Percentiles rank a stretch among this genome's conserved stretches.
Evolutionary conservation across 352 stramenopile species (phyloP).

Genomic region (Phytophthora megakarya): DNA sequence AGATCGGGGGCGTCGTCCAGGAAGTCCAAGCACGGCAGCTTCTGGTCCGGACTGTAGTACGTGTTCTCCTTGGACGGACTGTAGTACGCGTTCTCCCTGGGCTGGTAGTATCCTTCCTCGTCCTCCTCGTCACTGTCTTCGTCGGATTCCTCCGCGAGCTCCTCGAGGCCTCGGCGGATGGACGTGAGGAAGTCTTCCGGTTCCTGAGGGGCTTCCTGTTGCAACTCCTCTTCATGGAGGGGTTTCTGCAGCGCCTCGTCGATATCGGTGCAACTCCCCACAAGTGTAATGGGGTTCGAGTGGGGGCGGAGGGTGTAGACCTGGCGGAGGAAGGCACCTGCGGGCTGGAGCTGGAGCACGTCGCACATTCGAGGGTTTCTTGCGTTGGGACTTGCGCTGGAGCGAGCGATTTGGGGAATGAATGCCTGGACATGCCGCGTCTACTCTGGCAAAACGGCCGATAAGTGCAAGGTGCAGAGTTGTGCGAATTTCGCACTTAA

Average conservation of each 20-base stretch:
- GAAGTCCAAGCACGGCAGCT: conserved; percentile 10
- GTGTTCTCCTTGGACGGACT: conserved; percentile 26
- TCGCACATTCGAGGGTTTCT: conserved; percentile 33
- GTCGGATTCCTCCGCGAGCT: conserved; percentile 23
- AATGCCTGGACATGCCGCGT: conserved; percentile 23
- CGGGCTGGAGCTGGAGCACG: conserved; percentile 38
- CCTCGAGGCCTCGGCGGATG: conserved; percentile 42
- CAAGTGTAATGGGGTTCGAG: conserved; percentile 25
- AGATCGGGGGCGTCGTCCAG: conserved; percentile 35
- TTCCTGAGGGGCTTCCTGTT: no score
- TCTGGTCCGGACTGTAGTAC: conserved; percentile 46
- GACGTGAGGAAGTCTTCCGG: conserved; percentile 36
- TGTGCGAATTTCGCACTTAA: conserved; percentile 21
- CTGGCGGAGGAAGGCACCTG: conserved; percentile 41
- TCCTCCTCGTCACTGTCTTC: conserved; percentile 33
- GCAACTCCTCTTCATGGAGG: conserved; percentile 21
- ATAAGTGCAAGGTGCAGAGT: conserved; percentile 13
- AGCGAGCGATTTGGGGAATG: conserved; percentile 34
- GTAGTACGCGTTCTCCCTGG: conserved; percentile 16
- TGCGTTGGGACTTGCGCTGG: conserved; percentile 20
- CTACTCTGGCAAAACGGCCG: conserved; percentile 20
- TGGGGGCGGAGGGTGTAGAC: conserved; percentile 2
- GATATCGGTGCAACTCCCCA: conserved; percentile 36
- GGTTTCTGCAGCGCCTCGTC: conserved; percentile 33
- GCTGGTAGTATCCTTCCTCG: conserved; percentile 40